A percentile compares a stretch with the other conserved stretches of the same genome.
These are phyloP conservation scores for Colletotrichum salicis DNA, from an alignment of 2,329 filamentous ascomycete genomes.

Conservation along the genomic window DNA sequence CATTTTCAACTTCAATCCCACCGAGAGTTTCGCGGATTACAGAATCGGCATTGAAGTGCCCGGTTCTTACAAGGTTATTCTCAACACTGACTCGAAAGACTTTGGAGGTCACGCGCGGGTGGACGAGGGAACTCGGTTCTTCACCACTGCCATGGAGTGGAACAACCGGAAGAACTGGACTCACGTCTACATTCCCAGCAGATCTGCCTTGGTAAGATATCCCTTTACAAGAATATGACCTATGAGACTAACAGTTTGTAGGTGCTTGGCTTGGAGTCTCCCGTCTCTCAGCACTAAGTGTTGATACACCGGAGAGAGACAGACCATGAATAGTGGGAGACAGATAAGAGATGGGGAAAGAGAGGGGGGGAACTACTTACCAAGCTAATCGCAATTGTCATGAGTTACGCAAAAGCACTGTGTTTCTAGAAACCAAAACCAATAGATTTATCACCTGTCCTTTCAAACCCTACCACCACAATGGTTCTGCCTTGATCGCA, in stretches of 20 bases:
- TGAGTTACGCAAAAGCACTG: constrained; percentile 15
- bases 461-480: not conserved
- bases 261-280: constrained; percentile 60
- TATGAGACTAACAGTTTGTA: constrained; percentile 41
- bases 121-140: constrained; percentile 84
- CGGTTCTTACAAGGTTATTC: constrained; percentile 87
- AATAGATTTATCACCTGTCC: constrained; percentile 15
- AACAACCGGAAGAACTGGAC: constrained; percentile 90
- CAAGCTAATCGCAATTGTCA: constrained; percentile 10
- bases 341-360: not conserved
- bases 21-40: constrained; percentile 89
- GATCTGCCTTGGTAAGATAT: constrained; percentile 80
- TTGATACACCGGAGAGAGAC: not conserved
- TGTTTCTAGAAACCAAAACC: constrained; percentile 7
- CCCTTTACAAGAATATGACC: not conserved
- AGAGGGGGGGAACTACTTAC: not conserved
- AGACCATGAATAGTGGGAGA: not conserved
- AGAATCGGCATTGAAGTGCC: constrained; percentile 85
- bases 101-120: constrained; percentile 85
- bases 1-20: constrained; percentile 95
- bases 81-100: constrained; percentile 81
- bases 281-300: constrained; percentile 38
- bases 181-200: constrained; percentile 88
- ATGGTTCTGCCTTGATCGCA: not conserved
- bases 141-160: constrained; percentile 91